phyloP scores from a whole-genome alignment of 139 green algal genomes.

The Chlamydomonas urium region DNA sequence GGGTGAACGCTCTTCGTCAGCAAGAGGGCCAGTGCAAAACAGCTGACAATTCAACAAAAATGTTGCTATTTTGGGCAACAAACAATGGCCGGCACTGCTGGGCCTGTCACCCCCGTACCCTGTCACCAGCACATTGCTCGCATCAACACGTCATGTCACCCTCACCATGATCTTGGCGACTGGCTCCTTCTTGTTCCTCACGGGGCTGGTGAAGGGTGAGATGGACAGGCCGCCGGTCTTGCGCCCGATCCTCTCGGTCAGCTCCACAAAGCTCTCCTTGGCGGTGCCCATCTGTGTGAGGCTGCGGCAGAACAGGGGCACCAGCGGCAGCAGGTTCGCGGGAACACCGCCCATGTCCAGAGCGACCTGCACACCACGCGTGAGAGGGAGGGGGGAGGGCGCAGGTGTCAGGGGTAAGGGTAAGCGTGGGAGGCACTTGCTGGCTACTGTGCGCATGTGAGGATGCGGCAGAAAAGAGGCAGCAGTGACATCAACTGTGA shows the following conservation, averaged over 20 bases:
- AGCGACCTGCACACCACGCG: constrained; percentile 26
- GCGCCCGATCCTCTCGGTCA: constrained; percentile 94
- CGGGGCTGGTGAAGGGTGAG: constrained; percentile 77
- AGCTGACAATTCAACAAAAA: no score
- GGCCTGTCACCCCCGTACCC: no score
- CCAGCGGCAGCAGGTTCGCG: constrained; percentile 80
- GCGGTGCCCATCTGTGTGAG: constrained; percentile 85
- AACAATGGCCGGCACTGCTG: no score
- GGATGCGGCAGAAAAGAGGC: background rate
- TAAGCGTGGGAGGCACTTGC: background rate
- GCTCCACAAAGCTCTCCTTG: constrained; percentile 85
- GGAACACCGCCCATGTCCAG: constrained; percentile 66
- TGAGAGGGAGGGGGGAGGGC: background rate
- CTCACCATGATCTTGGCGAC: constrained; percentile 77
- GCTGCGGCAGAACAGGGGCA: constrained; percentile 93
- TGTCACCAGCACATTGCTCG: no score
- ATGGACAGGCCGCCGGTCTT: constrained; percentile 93
- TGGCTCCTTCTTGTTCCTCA: constrained; percentile 55
- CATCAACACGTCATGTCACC: no score
- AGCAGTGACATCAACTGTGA: background rate
- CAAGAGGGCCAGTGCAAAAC: background rate
- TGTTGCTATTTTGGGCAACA: no score
- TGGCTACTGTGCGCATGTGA: background rate
- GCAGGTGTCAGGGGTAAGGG: background rate
- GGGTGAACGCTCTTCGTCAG: background rate